Evolutionary conservation across 192 early-diverging fungal species (phyloP), one percentile per base, ranked within the genome.

Genomic region (Coemansia sp.): DNA sequence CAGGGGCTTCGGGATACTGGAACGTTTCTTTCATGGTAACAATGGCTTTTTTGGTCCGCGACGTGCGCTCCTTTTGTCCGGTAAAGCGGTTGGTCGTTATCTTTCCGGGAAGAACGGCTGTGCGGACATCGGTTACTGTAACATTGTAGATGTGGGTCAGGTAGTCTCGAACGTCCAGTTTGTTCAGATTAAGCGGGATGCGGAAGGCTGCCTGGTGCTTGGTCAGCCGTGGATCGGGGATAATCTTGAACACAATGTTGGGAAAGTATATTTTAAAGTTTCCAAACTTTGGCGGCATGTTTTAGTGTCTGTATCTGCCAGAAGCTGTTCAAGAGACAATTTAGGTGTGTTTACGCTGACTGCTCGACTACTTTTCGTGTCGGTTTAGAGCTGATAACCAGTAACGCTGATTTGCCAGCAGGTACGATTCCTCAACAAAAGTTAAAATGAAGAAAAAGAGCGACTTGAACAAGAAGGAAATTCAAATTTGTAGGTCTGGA

Each of bases 161-260:
- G 64, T 93, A 93, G 55, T 88, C 87, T 44, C 85, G 83, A 69
- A 98, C 92, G 70, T 98, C 96, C 42, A 98, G 84, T 81, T 98
- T 98, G 88, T 96, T 98, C 64, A 90, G 77, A 25, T 86, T 82
- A 24, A 89, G 88, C 25, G 96, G 96, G 4, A 93, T 88, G 21
- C 89, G 86, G 86, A 98, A 98, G 24, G 92, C 93, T 21, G 89
- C 90, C 68, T 93, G 92, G 73, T 95, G 93, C 31, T 87, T 86
- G 58, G 85, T 86, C 5, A 95, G 85, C 20, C 73, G 71, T 17
- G 84, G 83, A 61, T 81, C 78, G 59, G 86, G 89, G 4, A 93
- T 86, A 40, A 96, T 84, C 63, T 86, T 89, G 73, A 97, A 89
- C 11, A 91, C 67, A 44, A 95, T 76, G 66, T 92, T 92, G 14